Conservation (phyloP, 2,329 filamentous ascomycete species). For the Truncatella angustata region DNA sequence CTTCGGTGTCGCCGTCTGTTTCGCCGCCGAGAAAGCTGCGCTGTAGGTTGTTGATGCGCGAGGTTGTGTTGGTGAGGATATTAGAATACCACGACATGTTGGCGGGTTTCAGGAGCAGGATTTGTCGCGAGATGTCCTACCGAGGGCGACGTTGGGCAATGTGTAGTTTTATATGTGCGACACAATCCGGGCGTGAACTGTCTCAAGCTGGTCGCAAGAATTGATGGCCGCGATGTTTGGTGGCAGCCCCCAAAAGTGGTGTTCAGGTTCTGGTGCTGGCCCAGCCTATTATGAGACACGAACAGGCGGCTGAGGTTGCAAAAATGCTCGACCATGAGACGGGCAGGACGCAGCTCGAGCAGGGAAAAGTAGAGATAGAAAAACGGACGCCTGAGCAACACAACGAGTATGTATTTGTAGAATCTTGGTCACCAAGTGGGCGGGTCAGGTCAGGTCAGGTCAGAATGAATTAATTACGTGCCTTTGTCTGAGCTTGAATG, state of each 20-base stretch:
- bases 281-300: too few relatives aligned
- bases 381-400: background rate
- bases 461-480: background rate
- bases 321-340: too few relatives aligned
- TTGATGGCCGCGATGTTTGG: too few relatives aligned
- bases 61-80: slow-evolving; percentile 63
- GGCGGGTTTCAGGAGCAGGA: slow-evolving; percentile 18
- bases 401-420: background rate
- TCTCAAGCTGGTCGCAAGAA: too few relatives aligned
- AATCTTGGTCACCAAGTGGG: background rate
- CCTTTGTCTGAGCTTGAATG: slow-evolving; percentile 7
- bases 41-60: slow-evolving; percentile 63
- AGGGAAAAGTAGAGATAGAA: too few relatives aligned
- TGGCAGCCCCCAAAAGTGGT: too few relatives aligned
- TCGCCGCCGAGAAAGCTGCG: slow-evolving; percentile 68
- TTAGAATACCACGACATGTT: slow-evolving; percentile 82
- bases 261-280: too few relatives aligned
- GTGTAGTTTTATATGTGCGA: too few relatives aligned
- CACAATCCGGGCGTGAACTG: too few relatives aligned
- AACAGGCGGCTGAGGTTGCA: too few relatives aligned
- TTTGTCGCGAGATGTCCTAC: background rate
- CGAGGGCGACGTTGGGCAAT: too few relatives aligned
- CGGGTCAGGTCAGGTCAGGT: background rate
- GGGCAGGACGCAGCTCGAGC: too few relatives aligned
- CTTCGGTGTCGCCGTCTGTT: slow-evolving; percentile 71